phyloP scores from a whole-genome alignment of 1,284 basidiomycete species.

The Mycosarcoma mackinlayi region DNA sequence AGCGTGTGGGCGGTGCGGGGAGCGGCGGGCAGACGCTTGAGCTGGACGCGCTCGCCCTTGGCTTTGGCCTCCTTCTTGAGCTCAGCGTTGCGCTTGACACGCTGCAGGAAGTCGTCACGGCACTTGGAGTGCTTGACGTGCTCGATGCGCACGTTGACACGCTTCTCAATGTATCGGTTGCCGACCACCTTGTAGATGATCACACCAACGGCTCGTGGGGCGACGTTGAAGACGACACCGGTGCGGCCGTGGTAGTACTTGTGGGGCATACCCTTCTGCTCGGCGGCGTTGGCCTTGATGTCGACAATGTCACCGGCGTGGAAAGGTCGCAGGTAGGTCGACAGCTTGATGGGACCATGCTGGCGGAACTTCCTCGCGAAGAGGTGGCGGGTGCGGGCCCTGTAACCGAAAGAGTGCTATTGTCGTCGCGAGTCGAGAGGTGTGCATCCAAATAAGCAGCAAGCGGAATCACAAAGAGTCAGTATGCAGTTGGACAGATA shows the following conservation, averaged over 20 bases:
- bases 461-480: slow-evolving; percentile 2
- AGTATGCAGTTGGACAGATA: not conserved
- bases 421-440: too few relatives aligned
- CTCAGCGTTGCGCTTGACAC: slow-evolving; percentile 91
- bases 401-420: slow-evolving; percentile 99
- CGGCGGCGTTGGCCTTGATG: slow-evolving; percentile 98
- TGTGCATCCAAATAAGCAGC: not conserved
- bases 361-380: slow-evolving; percentile 77
- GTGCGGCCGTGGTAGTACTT: slow-evolving; percentile 83
- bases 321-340: slow-evolving; percentile 93
- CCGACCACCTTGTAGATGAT: slow-evolving; percentile 99
- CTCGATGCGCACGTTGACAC: slow-evolving; percentile 98
- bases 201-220: slow-evolving; percentile 91
- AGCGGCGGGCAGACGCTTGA: slow-evolving; percentile 87
- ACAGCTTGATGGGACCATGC: slow-evolving; percentile 88
- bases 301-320: slow-evolving; percentile 98
- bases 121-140: slow-evolving; percentile 99
- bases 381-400: slow-evolving; percentile 99
- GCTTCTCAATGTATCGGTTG: slow-evolving; percentile 99
- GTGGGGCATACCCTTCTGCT: slow-evolving; percentile 99
- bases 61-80: slow-evolving; percentile 83
- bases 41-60: slow-evolving; percentile 77
- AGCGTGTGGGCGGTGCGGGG: slow-evolving; percentile 86
- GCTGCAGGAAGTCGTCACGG: slow-evolving; percentile 96
- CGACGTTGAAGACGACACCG: slow-evolving; percentile 98